Evolutionary conservation across 305 asterid genomes (phyloP), one percentile per base, ranked within the genome.

Genomic region (Rubia balearica): DNA sequence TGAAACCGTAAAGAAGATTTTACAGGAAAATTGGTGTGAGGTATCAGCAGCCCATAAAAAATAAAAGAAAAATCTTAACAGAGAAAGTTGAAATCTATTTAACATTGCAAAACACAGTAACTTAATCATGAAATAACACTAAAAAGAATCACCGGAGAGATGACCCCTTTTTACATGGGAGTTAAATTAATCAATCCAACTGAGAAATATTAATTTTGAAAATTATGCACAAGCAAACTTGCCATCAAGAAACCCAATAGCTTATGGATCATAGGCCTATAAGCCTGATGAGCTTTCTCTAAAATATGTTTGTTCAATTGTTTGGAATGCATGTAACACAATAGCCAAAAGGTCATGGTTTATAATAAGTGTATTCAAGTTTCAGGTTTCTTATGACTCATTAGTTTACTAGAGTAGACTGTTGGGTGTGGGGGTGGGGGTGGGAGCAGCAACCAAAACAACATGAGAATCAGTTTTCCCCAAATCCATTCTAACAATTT

Each of bases 1-100:
- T 38, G 7, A n/a, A 49, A 33, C 17, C 7, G 75, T 69, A 48
- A n/a, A 77, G 43, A 48, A 51, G 43, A 38, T 63, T 36, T 65
- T 19, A 64, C 22, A 42, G 33, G 43, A 17, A 21, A 41, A 30
- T 24, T 59, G 11, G 71, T 48, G 48, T 17, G 14, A 68, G 42
- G 27, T 4, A 68, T 48, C 41, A 14, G 8, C 24, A 48, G 17
- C 21, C 49, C 49, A 22, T 40, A 61, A 40, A 40, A 7, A 40
- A 8, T n/a, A 40, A 4, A 13, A 64, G 17, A 41, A 2, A 27
- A 8, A 63, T 17, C 67, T n/a, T 61, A 36, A 30, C n/a, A 17
- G 14, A 27, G 27, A 68, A 30, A 30, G 1, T 30, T 14, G 8
- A 22, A 49, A 49, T 51, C 30, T 27, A 51, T 53, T 17, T 56